phyloP scores from a whole-genome alignment of 225 moss, liverwort and hornwort species.

The Ulota crispa region DNA sequence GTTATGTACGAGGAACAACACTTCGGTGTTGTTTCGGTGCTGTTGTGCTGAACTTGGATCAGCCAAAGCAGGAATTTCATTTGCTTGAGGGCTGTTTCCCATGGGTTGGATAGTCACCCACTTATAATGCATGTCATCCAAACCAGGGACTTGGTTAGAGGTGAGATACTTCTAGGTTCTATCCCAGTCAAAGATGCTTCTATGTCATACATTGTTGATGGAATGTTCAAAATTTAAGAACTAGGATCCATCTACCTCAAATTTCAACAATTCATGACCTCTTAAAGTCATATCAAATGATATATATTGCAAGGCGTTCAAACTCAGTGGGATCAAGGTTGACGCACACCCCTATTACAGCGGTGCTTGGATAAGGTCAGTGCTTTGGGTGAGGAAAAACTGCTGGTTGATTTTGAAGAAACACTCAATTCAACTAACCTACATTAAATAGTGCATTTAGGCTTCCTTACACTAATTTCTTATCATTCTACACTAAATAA shows the following conservation, averaged over 20 bases:
- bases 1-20: neutral
- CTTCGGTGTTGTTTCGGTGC: neutral
- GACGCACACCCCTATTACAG: too few species aligned
- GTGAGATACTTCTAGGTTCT: neutral
- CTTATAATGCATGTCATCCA: neutral
- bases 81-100: neutral
- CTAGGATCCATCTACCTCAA: neutral
- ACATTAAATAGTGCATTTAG: too few species aligned
- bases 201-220: too few species aligned
- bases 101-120: neutral
- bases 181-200: neutral
- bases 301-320: neutral
- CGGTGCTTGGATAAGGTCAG: too few species aligned
- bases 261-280: neutral
- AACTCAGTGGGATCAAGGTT: neutral
- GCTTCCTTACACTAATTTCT: too few species aligned
- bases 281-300: neutral
- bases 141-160: neutral
- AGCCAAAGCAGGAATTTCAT: neutral
- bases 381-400: too few species aligned
- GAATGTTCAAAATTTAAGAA: too few species aligned
- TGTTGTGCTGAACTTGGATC: neutral
- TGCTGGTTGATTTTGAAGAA: too few species aligned
- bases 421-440: too few species aligned
- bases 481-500: too few species aligned